phyloP scores from a whole-genome alignment of 495 filamentous ascomycete genomes.

The Antarctomyces pellizariae region DNA sequence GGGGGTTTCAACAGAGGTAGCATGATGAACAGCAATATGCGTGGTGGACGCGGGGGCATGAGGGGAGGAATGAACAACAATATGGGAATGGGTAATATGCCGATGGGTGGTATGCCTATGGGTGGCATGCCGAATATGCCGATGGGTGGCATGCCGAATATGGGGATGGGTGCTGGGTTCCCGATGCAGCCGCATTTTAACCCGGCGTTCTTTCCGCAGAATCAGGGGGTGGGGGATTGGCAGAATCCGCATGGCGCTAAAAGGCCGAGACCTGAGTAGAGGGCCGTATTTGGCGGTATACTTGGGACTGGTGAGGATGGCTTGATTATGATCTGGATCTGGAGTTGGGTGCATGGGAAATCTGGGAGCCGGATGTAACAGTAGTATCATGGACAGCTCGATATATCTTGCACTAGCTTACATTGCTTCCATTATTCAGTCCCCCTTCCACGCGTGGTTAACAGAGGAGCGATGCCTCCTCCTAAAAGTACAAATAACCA shows the following conservation, averaged over 20 bases:
- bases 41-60: slow-evolving; percentile 46
- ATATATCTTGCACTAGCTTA: no score
- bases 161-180: slow-evolving; percentile 26
- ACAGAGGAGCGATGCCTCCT: no score
- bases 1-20: slow-evolving; percentile 32
- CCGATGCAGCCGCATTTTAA: slow-evolving; percentile 54
- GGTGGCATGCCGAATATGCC: slow-evolving; percentile 14
- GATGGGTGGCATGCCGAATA: slow-evolving; percentile 29
- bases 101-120: slow-evolving; percentile 32
- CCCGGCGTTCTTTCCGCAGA: slow-evolving; percentile 51
- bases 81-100: slow-evolving; percentile 40
- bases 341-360: no score
- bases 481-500: no score
- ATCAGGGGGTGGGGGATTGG: slow-evolving; percentile 28
- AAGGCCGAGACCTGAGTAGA: slow-evolving; percentile 43
- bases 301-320: no score
- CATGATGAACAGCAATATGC: slow-evolving; percentile 46
- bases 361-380: no score
- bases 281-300: no score
- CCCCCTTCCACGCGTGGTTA: no score
- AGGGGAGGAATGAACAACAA: slow-evolving; percentile 40
- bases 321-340: no score
- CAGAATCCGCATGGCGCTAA: slow-evolving; percentile 79
- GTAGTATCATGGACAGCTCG: no score
- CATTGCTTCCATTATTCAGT: no score